Evolutionary conservation across 192 early-diverging fungal genomes (phyloP).

Genomic region (Paraglomus occultum): DNA sequence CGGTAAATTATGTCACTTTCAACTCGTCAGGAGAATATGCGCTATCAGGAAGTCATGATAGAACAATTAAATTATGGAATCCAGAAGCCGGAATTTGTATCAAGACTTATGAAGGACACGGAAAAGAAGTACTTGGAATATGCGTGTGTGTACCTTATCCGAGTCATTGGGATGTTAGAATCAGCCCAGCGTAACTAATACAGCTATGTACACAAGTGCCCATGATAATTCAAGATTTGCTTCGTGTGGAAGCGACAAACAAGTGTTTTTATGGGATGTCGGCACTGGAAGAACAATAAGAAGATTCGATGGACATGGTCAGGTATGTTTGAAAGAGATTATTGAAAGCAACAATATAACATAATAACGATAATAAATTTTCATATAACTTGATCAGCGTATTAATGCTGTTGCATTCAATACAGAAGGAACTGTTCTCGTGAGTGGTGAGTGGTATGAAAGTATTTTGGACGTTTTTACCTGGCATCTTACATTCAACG

Average conservation of each 20-base stretch:
- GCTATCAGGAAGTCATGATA: conserved; percentile 79
- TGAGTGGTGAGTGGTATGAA: conserved; percentile 59
- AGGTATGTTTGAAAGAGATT: conserved; percentile 40
- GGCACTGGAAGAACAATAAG: conserved; percentile 66
- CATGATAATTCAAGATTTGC: conserved; percentile 66
- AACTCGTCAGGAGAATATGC: conserved; percentile 78
- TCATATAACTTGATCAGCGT: conserved; percentile 38
- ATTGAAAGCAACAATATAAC: neutral
- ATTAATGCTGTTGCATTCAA: conserved; percentile 87
- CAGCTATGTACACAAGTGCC: conserved; percentile 34
- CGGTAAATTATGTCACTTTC: conserved; percentile 41
- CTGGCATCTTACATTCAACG: no score
- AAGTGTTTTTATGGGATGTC: conserved; percentile 89
- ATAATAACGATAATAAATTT: neutral
- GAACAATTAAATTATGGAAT: conserved; percentile 67
- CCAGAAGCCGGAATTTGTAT: conserved; percentile 65
- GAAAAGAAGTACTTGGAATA: conserved; percentile 75
- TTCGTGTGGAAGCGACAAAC: conserved; percentile 78
- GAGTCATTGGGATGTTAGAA: neutral
- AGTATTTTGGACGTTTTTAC: no score
- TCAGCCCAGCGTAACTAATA: neutral
- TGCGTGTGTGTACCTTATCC: conserved; percentile 51
- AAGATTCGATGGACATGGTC: conserved; percentile 75
- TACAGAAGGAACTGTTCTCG: conserved; percentile 69
- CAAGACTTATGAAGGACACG: conserved; percentile 81